phyloP scores from a whole-genome alignment of 306 rosid genomes.

The Acacia acuminata region DNA sequence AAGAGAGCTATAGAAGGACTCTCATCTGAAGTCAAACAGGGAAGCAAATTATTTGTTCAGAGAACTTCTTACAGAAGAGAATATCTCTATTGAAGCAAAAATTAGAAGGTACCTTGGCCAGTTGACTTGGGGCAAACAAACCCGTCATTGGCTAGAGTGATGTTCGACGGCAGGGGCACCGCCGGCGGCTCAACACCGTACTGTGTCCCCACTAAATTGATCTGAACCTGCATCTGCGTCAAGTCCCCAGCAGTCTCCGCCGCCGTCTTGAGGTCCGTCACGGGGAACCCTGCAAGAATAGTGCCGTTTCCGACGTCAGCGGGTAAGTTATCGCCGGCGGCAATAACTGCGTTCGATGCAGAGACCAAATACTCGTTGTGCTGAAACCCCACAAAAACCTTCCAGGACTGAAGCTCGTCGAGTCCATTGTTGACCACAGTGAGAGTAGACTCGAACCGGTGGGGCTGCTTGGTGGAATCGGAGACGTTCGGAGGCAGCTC shows the following conservation, averaged over 20 bases:
- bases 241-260: conserved; percentile 86
- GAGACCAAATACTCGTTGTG: conserved; percentile 71
- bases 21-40: neutral
- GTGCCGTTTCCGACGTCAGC: conserved; percentile 78
- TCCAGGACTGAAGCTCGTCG: conserved; percentile 81
- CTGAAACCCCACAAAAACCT: conserved; percentile 76
- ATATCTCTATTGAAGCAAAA: neutral
- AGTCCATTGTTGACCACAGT: conserved; percentile 80
- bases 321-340: conserved; percentile 63
- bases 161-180: conserved; percentile 69
- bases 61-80: neutral
- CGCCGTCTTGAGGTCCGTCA: conserved; percentile 90
- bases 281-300: conserved; percentile 69
- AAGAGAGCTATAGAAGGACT: neutral
- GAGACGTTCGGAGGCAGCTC: conserved; percentile 57
- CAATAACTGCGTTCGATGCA: conserved; percentile 65
- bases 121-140: conserved; percentile 49
- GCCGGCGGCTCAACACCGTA: conserved; percentile 75
- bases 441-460: conserved; percentile 76
- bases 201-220: conserved; percentile 69
- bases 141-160: conserved; percentile 79
- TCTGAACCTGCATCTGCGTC: conserved; percentile 78
- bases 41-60: neutral
- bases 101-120: conserved; percentile 51
- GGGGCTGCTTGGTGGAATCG: conserved; percentile 47